Evolutionary conservation across 2,329 filamentous ascomycete genomes (phyloP).

Genomic region (Pseudocercospora vitis): DNA sequence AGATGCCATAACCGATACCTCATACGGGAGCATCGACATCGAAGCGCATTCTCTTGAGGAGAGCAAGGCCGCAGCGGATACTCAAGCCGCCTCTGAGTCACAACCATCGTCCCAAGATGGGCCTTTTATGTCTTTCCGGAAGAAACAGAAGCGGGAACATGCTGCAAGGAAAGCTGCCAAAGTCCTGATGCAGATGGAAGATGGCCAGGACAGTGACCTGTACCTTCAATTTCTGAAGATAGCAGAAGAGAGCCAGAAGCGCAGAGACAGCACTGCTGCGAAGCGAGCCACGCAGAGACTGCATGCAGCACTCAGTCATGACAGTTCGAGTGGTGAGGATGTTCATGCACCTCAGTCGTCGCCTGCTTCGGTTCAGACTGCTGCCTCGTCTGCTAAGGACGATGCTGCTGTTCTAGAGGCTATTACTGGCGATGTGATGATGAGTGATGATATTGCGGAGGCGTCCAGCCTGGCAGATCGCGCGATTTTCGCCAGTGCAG

Average conservation of each 20-base stretch:
- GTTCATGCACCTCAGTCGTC: not conserved
- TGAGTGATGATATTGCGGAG: too few species aligned
- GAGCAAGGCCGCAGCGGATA: not conserved
- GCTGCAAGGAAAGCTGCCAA: not conserved
- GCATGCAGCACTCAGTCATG: not conserved
- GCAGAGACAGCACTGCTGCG: not conserved
- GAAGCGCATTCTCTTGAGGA: too few species aligned
- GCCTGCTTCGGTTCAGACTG: not conserved
- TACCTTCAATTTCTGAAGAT: not conserved
- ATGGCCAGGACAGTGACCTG: not conserved
- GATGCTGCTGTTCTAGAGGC: too few species aligned
- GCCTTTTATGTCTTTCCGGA: too few species aligned
- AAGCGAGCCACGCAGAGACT: not conserved
- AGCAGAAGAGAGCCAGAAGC: not conserved
- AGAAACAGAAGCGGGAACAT: not conserved
- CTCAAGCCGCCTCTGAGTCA: too few species aligned
- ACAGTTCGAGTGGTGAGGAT: not conserved
- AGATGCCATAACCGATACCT: too few species aligned
- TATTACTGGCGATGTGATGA: too few species aligned
- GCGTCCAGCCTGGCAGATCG: too few species aligned
- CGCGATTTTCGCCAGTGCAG: too few species aligned
- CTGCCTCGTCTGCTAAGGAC: too few species aligned
- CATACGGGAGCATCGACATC: too few species aligned
- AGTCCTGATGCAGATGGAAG: conserved; percentile 1
- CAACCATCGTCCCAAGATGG: not conserved